Evolutionary conservation across 2,329 filamentous ascomycete species (phyloP), one percentile per base, ranked within the genome.

Genomic region (Thelonectria rubi): DNA sequence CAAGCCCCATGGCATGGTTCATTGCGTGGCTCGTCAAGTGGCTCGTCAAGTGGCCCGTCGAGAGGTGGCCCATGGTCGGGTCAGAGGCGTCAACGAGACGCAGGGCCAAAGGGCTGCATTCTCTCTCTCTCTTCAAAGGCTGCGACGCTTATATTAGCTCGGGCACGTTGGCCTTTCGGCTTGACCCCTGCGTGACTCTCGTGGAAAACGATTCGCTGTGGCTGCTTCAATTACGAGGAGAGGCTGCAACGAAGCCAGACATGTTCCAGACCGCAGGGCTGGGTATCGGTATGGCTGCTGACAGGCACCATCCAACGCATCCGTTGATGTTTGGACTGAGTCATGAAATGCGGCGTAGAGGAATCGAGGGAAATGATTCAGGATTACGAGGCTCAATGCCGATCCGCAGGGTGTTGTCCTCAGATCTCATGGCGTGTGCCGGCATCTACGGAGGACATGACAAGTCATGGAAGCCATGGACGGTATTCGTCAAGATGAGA

Each of bases 191-290:
- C 42, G 17, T 45, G 34, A 37, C 11, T 37, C 51, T 45, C 26
- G 30, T 45, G 34, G 42, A 26, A 24, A 60, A 47, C 47, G 46
- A 60, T 55, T 60, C 52, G 51, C 20, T 32, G 9, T 47, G 17
- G 11, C 21, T 17, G 46, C 30, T 46, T 50, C 37, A 42, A 40
- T 46, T 60, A 60, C 58, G 58, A 50, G 51, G 17, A 17, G 34
- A 37, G 34, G 34, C 14, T 11, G 10, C 15, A 17, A 50, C 51
- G 51, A 55, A 51, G 46, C 34, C 42, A 60, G 47, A 9, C 42
- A 47, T 51, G 52, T 60, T 60, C 58, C 51, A 60, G 58, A 47
- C 58, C 58, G 24, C 57, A 60, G 48, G 39, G 40, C 43, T 45
- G 50, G 37, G 43, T 34, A n/a, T 20, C n/a, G 37, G 34, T 17